Evolutionary conservation across 306 rosid species (phyloP), one percentile per base, ranked within the genome.

Genomic region (Carpinus fangiana): DNA sequence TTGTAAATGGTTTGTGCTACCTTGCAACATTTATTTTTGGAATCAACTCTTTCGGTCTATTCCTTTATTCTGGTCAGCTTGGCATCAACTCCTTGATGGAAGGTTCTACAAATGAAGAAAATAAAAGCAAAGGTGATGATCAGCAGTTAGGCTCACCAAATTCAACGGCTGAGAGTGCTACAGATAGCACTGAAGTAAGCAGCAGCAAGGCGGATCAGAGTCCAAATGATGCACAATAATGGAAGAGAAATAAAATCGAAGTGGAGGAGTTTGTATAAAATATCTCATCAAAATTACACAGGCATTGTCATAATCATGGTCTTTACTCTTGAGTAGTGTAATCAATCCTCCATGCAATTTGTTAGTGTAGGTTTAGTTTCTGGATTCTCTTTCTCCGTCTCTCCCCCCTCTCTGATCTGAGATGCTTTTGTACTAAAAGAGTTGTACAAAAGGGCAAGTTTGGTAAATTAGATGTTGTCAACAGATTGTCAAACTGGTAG

Each of bases 11-110:
- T 69, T 70, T 93, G 85, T 86, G 97, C 85, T 95, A 95, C 87
- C 98, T 95, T 16, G 97, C 93, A 28, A 95, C 97, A 68, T 95
- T 95, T 89, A 87, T 95, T 73, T 95, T 95, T 28, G 97, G 94
- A 80, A 64, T 91, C 55, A 95, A 93, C 62, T 89, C 93, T 34
- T 41, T 94, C 8, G 98, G 97, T 53, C 84, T 94, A 66, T 74
- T 94, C 74, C 97, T 94, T 76, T 92, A 92, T 82, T 89, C 97
- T 59, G 93, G 90, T 79, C 93, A 94, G 87, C 92, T 95, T 60
- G 89, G 89, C 85, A 62, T 92, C 28, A 83, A 91, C 70, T 92
- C 97, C 69, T 21, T 88, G 3, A 76, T 51, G 81, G 93, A 81
- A 72, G 97, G 38, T 60, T 80, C 88, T 59, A 68, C 80, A 36